A percentile compares a stretch with the other conserved stretches of the same genome.
Evolutionary conservation across 495 filamentous ascomycete species (phyloP).

Genomic region (Penicillium egyptiacum): DNA sequence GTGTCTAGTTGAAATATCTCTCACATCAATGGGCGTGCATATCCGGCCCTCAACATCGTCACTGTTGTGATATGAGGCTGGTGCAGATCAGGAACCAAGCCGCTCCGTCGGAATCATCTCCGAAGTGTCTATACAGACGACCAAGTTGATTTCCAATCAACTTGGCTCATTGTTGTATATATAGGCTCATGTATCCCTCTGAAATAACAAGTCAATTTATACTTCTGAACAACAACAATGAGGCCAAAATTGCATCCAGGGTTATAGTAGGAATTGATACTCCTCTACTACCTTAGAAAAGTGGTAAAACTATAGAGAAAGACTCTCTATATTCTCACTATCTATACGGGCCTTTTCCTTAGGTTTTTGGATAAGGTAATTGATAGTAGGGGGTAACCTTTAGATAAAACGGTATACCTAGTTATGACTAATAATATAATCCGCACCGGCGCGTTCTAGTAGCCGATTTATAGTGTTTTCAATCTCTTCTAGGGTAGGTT

Average conservation of each 20-base stretch:
- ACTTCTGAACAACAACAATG: constrained; percentile 3
- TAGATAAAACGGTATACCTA: neutral
- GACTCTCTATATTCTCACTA: neutral
- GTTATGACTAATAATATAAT: neutral
- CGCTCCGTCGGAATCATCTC: constrained; percentile 1
- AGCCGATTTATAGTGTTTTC: too few relatives aligned
- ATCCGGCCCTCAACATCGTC: too few relatives aligned
- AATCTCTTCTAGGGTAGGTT: too few relatives aligned
- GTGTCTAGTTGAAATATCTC: too few relatives aligned
- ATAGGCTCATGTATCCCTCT: constrained; percentile 4
- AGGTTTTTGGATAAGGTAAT: neutral
- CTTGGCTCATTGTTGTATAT: constrained; percentile 1
- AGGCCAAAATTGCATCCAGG: too few relatives aligned
- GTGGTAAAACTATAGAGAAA: neutral
- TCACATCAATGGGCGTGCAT: too few relatives aligned
- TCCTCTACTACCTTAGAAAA: neutral
- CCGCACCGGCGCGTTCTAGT: neutral
- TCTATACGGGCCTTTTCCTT: neutral
- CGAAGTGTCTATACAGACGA: constrained; percentile 5
- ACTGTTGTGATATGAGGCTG: constrained; percentile 4
- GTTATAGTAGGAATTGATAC: too few relatives aligned
- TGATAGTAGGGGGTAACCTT: neutral
- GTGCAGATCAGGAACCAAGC: constrained; percentile 7
- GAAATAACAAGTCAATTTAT: constrained; percentile 1
- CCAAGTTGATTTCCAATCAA: constrained; percentile 9